Evolutionary conservation across 495 filamentous ascomycete genomes (phyloP), one percentile per base, ranked within the genome.

Genomic region (Bacidia gigantensis): DNA sequence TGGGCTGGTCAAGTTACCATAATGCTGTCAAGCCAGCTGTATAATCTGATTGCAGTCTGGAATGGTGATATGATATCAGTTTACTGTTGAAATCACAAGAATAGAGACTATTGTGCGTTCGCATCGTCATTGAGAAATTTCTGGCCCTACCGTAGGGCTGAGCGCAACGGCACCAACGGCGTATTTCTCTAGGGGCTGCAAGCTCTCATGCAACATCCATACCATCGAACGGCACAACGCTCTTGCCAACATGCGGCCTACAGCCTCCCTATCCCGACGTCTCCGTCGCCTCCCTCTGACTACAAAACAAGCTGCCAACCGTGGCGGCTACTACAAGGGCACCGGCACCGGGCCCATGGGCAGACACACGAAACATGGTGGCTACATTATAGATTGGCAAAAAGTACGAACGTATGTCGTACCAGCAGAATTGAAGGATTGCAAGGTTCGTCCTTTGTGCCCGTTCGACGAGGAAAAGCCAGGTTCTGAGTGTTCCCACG

Each of bases 401-500:
- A 95, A 92, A 67, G 87, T 95, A 54, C 83, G 92, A 62, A 94
- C 87, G 12, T 98, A 94, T 66, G 82, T 86, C 20, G 82, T 83
- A 45, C 89, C 90, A 2, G 65, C 80, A 42, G 69, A 72, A 17
- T 60, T 95, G 53, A 69, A 71, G 3, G 69, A 68, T 11, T 93
- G 84, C 68, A 84, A 84, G 71, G 89, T 94, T 62, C 26, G 74
- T 59, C 29, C 44, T 45, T 42, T 9, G 7, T 22, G 20, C 41
- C 12, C 17, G 20, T 18, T 44, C n/a, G n/a, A n/a, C n/a, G n/a
- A 21, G 23, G 43, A 38, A 57, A 50, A 54, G 49, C 49, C 52
- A 2, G 23, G 40, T 26, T 12, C 10, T n/a, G n/a, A n/a, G n/a
- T n/a, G n/a, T n/a, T n/a, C n/a, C n/a, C n/a, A 47, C 38, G 52